Percentiles rank a stretch among this genome's conserved stretches.
These are phyloP conservation scores for Naegleria fowleri DNA, from an alignment of 208 protist genomes.

Conservation along the genomic window DNA sequence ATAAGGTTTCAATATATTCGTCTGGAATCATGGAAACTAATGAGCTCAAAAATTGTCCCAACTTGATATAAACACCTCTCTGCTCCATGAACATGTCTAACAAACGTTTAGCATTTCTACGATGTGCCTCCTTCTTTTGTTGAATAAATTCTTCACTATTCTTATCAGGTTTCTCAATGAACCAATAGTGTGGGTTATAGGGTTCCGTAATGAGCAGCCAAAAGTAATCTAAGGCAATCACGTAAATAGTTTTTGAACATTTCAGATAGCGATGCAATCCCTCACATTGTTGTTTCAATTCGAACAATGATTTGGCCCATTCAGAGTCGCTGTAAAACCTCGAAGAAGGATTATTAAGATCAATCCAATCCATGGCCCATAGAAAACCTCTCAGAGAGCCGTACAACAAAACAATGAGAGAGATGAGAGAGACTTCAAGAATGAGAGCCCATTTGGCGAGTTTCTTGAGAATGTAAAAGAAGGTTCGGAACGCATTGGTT, in stretches of 20 bases:
- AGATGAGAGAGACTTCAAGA: no score
- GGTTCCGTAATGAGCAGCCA: not conserved
- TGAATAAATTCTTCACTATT: constrained; percentile 13
- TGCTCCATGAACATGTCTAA: not conserved
- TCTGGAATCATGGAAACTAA: constrained; percentile 47
- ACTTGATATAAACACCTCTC: constrained; percentile 47
- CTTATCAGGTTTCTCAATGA: not conserved
- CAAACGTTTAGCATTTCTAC: not conserved
- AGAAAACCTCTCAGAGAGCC: no score
- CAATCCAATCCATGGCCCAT: no score
- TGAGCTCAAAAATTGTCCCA: constrained; percentile 48
- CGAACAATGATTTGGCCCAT: no score
- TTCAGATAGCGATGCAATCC: not conserved
- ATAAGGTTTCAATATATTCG: constrained; percentile 43
- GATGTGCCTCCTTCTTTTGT: not conserved
- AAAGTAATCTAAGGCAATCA: not conserved
- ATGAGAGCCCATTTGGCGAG: no score
- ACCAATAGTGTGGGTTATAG: not conserved
- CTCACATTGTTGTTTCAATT: not conserved
- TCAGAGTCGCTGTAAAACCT: no score
- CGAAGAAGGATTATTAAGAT: no score
- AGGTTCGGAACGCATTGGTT: no score
- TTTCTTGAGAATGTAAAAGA: no score
- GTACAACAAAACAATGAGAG: no score
- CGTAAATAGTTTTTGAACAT: not conserved